Evolutionary conservation across 306 rosid species (phyloP).

Genomic region (Medicago arabica): DNA sequence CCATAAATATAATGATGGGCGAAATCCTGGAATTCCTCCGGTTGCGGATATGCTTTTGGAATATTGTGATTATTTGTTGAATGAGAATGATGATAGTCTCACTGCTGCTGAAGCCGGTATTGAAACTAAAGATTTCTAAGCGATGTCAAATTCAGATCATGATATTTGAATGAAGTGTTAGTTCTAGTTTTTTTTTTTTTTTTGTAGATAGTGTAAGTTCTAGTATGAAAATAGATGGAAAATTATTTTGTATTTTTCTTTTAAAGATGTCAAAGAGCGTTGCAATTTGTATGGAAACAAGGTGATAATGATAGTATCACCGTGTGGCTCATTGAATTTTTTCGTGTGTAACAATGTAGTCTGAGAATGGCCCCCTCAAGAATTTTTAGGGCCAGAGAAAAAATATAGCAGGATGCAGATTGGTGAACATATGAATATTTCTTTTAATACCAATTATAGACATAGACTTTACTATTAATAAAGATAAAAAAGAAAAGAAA

Average conservation of each 20-base stretch:
- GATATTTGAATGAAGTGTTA: conserved; percentile 26
- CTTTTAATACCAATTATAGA: not conserved
- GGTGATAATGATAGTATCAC: conserved; percentile 16
- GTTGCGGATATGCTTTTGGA: conserved; percentile 89
- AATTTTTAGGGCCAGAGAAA: not conserved
- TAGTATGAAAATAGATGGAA: conserved; percentile 21
- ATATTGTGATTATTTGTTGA: conserved; percentile 82
- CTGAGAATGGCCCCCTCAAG: not conserved
- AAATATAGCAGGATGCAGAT: not conserved
- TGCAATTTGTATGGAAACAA: conserved; percentile 34
- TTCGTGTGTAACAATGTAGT: conserved; percentile 35
- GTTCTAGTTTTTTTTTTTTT: conserved; percentile 13
- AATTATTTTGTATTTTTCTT: conserved; percentile 23
- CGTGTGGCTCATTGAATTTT: conserved; percentile 36
- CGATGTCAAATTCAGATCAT: conserved; percentile 34
- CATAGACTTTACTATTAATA: not conserved
- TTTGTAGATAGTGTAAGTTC: conserved; percentile 28
- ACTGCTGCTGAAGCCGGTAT: conserved; percentile 93
- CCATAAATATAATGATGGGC: conserved; percentile 79
- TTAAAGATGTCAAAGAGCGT: conserved; percentile 23
- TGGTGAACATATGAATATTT: not conserved
- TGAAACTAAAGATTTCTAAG: conserved; percentile 59
- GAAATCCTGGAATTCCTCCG: conserved; percentile 95
- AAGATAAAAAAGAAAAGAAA: not conserved
- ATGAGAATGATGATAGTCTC: conserved; percentile 75